phyloP scores from a whole-genome alignment of 225 moss, liverwort and hornwort species.

The Sphagnum tenellum region DNA sequence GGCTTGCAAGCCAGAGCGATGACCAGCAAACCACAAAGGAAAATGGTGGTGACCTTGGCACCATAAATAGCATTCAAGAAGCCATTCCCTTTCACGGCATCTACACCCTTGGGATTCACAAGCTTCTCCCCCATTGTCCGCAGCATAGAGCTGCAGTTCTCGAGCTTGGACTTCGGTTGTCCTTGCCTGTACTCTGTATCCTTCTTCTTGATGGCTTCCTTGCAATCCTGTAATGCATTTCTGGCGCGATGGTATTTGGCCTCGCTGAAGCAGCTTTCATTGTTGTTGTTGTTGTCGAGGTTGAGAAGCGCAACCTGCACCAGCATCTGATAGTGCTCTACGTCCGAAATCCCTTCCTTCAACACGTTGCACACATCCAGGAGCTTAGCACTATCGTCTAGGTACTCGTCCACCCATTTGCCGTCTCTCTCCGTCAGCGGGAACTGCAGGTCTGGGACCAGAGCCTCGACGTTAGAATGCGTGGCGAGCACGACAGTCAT shows the following conservation, averaged over 20 bases:
- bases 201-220: constrained; percentile 29
- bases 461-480: constrained; percentile 30
- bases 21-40: constrained; percentile 30
- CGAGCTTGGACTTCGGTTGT: constrained; percentile 25
- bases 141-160: constrained; percentile 40
- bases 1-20: constrained; percentile 34
- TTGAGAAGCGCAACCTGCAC: constrained; percentile 26
- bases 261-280: constrained; percentile 6
- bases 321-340: constrained; percentile 31
- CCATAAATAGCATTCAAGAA: constrained; percentile 37
- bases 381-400: constrained; percentile 39
- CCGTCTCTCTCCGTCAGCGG: constrained; percentile 21
- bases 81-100: constrained; percentile 29
- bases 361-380: constrained; percentile 35
- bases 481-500: constrained; percentile 36
- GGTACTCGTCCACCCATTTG: constrained; percentile 35
- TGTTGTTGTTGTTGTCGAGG: constrained; percentile 19
- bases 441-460: constrained; percentile 29
- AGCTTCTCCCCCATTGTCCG: constrained; percentile 36
- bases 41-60: constrained; percentile 35
- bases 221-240: constrained; percentile 24
- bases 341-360: constrained; percentile 28
- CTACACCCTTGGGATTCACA: constrained; percentile 19
- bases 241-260: constrained; percentile 24
- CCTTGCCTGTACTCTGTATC: constrained; percentile 26